Evolutionary conservation across 2,329 filamentous ascomycete species (phyloP).

Genomic region (Aspergillus sclerotialis): DNA sequence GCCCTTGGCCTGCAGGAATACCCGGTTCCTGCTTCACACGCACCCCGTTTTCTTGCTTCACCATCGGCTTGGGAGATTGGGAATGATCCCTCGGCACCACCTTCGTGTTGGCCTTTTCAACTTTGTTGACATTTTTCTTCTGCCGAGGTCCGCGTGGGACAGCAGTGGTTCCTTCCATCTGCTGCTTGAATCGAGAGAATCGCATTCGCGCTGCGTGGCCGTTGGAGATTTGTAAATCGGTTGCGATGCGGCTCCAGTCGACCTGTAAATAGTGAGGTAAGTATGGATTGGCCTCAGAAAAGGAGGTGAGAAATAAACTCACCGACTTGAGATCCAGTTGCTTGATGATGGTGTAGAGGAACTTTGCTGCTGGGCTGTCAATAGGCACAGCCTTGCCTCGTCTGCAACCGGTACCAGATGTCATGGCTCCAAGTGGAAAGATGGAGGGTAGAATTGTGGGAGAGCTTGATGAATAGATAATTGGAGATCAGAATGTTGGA

Average conservation of each 20-base stretch:
- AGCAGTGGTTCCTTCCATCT: constrained; percentile 42
- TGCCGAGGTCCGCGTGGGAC: constrained; percentile 12
- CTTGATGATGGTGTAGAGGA: constrained; percentile 51
- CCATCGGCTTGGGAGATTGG: constrained; percentile 5
- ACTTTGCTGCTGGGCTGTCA: constrained; percentile 44
- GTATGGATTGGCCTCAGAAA: constrained; percentile 5
- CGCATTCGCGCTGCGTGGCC: constrained; percentile 53
- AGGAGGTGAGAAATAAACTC: constrained; percentile 11
- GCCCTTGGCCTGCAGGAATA: too few species aligned
- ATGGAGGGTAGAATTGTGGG: not conserved
- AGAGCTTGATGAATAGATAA: not conserved
- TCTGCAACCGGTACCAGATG: constrained; percentile 24
- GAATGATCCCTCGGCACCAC: constrained; percentile 7
- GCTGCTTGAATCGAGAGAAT: constrained; percentile 47
- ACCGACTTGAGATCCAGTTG: constrained; percentile 49
- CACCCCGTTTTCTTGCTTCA: constrained; percentile 7
- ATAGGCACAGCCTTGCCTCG: constrained; percentile 40
- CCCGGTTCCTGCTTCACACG: constrained; percentile 3
- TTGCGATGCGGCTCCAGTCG: constrained; percentile 48
- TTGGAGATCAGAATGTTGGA: not conserved
- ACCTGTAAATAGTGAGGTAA: constrained; percentile 31
- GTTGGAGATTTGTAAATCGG: constrained; percentile 46
- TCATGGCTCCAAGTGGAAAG: constrained; percentile 15
- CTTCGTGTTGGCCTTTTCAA: constrained; percentile 12
- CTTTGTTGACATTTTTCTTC: constrained; percentile 20